phyloP scores from a whole-genome alignment of 108 stramenopile genomes.

The Aurantiochytrium sp. region DNA sequence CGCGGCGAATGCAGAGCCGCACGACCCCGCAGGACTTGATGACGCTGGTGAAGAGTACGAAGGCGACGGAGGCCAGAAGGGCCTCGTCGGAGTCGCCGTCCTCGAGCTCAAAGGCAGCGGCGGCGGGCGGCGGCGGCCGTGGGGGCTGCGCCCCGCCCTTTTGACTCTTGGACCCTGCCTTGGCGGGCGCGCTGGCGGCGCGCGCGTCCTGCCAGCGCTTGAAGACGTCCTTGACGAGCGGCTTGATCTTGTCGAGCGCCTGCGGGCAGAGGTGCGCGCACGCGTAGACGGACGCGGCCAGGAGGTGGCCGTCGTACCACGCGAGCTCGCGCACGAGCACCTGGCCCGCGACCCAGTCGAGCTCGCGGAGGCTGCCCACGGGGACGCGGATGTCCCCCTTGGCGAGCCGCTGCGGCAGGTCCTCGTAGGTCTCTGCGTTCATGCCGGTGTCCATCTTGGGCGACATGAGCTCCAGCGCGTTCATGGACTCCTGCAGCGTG shows the following conservation, averaged over 20 bases:
- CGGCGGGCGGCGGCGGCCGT: too few relatives aligned
- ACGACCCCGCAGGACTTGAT: background rate
- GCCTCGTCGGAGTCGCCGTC: background rate
- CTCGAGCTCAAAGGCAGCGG: background rate
- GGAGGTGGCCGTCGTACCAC: constrained; percentile 14
- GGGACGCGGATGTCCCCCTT: background rate
- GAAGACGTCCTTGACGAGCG: background rate
- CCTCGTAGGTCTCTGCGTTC: background rate
- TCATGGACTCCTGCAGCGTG: constrained; percentile 24
- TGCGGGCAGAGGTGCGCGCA: background rate
- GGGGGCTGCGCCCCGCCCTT: background rate
- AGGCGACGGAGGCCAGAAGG: background rate
- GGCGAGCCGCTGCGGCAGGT: background rate
- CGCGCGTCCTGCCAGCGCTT: background rate
- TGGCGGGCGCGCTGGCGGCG: background rate
- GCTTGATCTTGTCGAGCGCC: background rate
- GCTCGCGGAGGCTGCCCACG: background rate
- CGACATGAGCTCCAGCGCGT: constrained; percentile 31
- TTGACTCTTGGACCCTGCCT: background rate
- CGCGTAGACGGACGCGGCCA: constrained; percentile 8
- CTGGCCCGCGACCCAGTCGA: background rate
- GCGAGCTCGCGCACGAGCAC: background rate
- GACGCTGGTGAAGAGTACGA: background rate
- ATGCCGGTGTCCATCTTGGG: constrained; percentile 28
- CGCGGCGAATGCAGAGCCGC: background rate